phyloP scores from a whole-genome alignment of 148 eudicot species.

The Camellia lanceoleosa region DNA sequence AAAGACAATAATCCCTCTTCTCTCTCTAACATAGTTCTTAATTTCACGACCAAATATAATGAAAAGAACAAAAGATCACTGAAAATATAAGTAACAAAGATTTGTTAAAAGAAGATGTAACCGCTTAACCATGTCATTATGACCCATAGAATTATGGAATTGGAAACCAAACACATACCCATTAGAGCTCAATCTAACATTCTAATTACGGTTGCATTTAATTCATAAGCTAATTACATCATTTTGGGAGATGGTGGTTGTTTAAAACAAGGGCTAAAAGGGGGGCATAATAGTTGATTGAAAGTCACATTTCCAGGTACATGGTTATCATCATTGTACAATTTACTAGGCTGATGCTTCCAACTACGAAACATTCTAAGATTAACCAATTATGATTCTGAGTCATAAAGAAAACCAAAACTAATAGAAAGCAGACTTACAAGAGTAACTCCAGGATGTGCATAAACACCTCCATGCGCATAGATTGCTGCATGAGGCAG shows the following conservation, averaged over 20 bases:
- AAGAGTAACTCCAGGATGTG: conserved; percentile 71
- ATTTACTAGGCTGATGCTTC: too few species aligned
- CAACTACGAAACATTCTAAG: not conserved
- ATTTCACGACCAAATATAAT: not conserved
- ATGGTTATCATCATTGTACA: too few species aligned
- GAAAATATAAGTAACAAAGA: not conserved
- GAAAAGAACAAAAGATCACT: not conserved
- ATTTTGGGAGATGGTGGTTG: not conserved
- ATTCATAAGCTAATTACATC: not conserved
- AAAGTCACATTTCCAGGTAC: too few species aligned
- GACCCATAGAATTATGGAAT: not conserved
- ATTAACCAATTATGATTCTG: not conserved
- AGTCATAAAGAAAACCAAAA: not conserved
- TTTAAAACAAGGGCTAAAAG: too few species aligned
- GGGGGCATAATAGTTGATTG: too few species aligned
- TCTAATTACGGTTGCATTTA: not conserved
- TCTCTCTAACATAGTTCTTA: not conserved
- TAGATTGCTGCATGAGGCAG: conserved; percentile 83
- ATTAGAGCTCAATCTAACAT: not conserved
- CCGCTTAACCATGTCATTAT: not conserved
- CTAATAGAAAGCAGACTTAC: conserved; percentile 38
- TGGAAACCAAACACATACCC: not conserved
- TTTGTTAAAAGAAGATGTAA: not conserved
- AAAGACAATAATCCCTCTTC: not conserved
- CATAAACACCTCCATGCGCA: conserved; percentile 82